Base-by-base conservation (phyloP, 2,329 filamentous ascomycete genomes). In the Pyricularia sp. region DNA sequence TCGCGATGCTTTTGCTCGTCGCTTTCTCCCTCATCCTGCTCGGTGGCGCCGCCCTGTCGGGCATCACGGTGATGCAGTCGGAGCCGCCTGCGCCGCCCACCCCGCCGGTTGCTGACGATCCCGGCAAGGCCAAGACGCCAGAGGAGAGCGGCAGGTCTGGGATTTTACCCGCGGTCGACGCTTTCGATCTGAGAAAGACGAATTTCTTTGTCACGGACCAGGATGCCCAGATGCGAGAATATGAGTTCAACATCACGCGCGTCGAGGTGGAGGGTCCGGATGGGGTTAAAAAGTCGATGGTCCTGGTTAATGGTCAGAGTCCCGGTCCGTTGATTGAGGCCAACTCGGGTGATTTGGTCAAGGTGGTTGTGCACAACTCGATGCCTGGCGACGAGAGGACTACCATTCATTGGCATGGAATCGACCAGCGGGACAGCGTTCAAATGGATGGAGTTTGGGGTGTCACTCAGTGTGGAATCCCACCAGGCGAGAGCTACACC, bases 361-460 rank as follows among this genome's bases (percentile, higher is more conserved):
- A 78, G 2, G 77, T 83, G 12, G 28, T 65, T 3, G 80, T 83
- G 5, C 74, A 77, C 67, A 83, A 83, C 73, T 71, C 71, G 10
- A 76, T 82, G 73, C 33, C 71, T 17, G 58, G 58, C 59, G 73
- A 77, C 55, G 71, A 71, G 65, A 78, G 75, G 68, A 86, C 86
- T 25, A 83, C 80, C 68, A 79, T 92, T 33, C 90, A 92, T 75
- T 92, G 88, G 75, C 90, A 92, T 74, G 90, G 90, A 20, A 83
- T 94, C 71, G 92, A 88, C 74, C 90, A 93, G 75, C 92, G 92
- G 72, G 90, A 90, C 12, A 91, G 90, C 0, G 92, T 88, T 70
- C 83, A 85, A 67, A 90, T 91, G 85, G 90, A 92, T 73, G 90
- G 90, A 1, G 83, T 88, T 1, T 79, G 84, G 0, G 86, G 83